Percentiles rank a stretch among this genome's conserved stretches.
Conservation (phyloP, 2,329 filamentous ascomycete genomes). For the Aspergillus piperis region DNA sequence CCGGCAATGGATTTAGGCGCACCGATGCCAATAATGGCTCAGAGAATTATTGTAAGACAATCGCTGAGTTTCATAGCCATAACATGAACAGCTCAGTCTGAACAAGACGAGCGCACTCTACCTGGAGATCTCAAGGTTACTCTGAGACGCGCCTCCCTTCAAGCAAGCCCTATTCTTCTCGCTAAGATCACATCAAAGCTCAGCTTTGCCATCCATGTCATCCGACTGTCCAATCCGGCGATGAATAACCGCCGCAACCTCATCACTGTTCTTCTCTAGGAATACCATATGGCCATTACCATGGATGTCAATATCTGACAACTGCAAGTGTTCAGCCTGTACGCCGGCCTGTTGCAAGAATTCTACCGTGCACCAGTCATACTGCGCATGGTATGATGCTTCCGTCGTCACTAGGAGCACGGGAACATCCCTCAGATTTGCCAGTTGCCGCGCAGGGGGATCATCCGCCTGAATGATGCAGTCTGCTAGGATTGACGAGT, state of each 20-base stretch:
- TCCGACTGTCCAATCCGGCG: conserved; percentile 5
- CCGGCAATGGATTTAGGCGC: too few relatives aligned
- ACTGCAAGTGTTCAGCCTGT: conserved; percentile 45
- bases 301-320: conserved; percentile 48
- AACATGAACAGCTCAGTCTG: too few relatives aligned
- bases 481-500: conserved; percentile 15
- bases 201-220: not conserved
- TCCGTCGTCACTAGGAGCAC: conserved; percentile 55
- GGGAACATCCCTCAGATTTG: conserved; percentile 51
- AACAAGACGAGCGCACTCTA: too few relatives aligned
- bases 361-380: conserved; percentile 57
- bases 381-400: conserved; percentile 56
- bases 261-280: conserved; percentile 31
- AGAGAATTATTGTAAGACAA: too few relatives aligned
- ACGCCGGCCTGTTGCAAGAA: conserved; percentile 58
- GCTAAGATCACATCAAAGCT: not conserved
- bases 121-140: too few relatives aligned
- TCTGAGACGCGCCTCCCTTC: too few relatives aligned
- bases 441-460: conserved; percentile 45
- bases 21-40: too few relatives aligned
- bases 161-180: too few relatives aligned
- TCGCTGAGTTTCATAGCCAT: too few relatives aligned
- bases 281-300: conserved; percentile 58
- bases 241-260: conserved; percentile 15
- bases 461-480: conserved; percentile 42